A percentile compares a stretch with the other conserved stretches of the same genome.
Evolutionary conservation across 2,329 filamentous ascomycete genomes (phyloP).

Genomic region (Volutella citrinella): DNA sequence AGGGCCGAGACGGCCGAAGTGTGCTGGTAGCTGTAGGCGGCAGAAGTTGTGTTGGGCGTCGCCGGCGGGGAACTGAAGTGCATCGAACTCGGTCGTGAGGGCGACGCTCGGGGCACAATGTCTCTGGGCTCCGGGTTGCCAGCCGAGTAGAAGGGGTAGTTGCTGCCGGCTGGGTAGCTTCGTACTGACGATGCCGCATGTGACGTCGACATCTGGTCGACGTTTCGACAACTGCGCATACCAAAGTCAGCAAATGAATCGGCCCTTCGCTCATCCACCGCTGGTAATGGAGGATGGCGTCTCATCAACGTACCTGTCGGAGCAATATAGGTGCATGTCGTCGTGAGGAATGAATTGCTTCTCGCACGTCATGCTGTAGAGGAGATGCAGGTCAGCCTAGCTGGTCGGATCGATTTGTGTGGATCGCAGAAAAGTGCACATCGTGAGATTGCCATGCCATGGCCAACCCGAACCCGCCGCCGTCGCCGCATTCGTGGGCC

Average conservation of each 20-base stretch:
- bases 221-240: constrained; percentile 54
- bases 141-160: constrained; percentile 44
- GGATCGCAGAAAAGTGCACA: too few relatives aligned
- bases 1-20: constrained; percentile 54
- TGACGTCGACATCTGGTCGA: constrained; percentile 44
- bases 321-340: constrained; percentile 60
- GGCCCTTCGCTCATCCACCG: too few relatives aligned
- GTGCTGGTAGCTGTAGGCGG: constrained; percentile 34
- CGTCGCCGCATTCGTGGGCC: too few relatives aligned
- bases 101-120: constrained; percentile 62
- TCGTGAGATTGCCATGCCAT: too few relatives aligned
- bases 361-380: constrained; percentile 60
- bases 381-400: constrained; percentile 18
- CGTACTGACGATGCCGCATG: constrained; percentile 25
- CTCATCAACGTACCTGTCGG: constrained; percentile 51
- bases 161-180: constrained; percentile 32
- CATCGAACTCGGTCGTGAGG: constrained; percentile 56
- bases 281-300: too few relatives aligned
- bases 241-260: too few relatives aligned
- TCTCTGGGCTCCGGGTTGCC: constrained; percentile 54
- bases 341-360: constrained; percentile 61
- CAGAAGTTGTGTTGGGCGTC: constrained; percentile 36
- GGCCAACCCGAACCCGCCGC: too few relatives aligned
- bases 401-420: too few relatives aligned
- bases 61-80: constrained; percentile 52